phyloP scores from a whole-genome alignment of 306 rosid genomes.

The Quercus engelmannii region DNA sequence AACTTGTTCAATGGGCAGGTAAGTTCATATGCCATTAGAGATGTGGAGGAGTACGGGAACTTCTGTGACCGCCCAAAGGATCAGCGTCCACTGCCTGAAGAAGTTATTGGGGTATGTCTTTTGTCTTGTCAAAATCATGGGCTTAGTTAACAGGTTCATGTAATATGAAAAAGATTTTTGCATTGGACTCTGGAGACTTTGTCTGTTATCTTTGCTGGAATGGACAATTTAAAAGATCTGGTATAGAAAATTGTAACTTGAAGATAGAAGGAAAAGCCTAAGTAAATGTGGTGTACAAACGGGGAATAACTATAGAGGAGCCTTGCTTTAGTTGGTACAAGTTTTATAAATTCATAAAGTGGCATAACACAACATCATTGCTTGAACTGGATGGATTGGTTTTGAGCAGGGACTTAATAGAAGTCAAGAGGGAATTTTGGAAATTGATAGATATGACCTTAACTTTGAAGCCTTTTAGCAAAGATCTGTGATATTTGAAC shows the following conservation, averaged over 20 bases:
- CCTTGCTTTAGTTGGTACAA: background rate
- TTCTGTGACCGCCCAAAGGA: conserved; percentile 95
- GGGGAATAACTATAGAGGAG: background rate
- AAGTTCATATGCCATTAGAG: conserved; percentile 87
- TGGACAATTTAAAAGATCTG: background rate
- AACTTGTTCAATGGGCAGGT: conserved; percentile 43
- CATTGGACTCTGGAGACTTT: background rate
- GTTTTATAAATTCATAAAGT: background rate
- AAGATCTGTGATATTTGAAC: background rate
- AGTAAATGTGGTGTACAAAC: too few relatives aligned
- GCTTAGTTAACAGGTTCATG: conserved; percentile 15
- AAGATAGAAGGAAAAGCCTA: background rate
- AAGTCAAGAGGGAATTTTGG: background rate
- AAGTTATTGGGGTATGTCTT: conserved; percentile 82
- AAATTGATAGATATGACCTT: background rate
- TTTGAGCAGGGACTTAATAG: background rate
- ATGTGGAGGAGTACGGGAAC: conserved; percentile 90
- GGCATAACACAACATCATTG: background rate
- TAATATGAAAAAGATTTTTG: background rate
- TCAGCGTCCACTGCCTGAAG: conserved; percentile 93
- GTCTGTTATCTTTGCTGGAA: conserved; percentile 4
- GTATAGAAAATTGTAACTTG: background rate
- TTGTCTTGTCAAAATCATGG: conserved; percentile 4
- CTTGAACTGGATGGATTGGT: background rate
- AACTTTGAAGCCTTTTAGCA: background rate